Evolutionary conservation across 306 rosid species (phyloP).

Genomic region (Quercus dentata): DNA sequence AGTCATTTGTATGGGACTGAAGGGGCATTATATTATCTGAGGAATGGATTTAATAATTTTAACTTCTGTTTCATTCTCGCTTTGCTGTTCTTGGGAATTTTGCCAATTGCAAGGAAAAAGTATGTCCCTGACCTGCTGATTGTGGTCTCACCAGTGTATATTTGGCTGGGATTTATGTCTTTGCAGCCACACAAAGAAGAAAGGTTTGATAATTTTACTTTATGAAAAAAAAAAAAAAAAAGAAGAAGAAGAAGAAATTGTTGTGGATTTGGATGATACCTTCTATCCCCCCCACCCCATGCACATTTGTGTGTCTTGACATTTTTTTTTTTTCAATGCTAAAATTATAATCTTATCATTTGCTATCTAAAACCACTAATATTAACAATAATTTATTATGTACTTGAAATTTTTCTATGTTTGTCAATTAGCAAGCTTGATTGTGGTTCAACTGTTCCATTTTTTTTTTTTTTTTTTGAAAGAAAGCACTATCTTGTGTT

Average conservation of each 20-base stretch:
- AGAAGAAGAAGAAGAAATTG: neutral
- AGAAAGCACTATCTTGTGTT: neutral
- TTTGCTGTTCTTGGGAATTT: slow-evolving; percentile 65
- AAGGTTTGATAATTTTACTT: slow-evolving; percentile 46
- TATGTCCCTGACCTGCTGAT: slow-evolving; percentile 74
- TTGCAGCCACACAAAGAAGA: slow-evolving; percentile 98
- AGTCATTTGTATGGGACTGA: slow-evolving; percentile 95
- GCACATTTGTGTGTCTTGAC: neutral
- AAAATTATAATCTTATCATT: neutral
- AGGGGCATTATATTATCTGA: slow-evolving; percentile 74
- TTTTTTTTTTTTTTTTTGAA: neutral
- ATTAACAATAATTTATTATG: neutral
- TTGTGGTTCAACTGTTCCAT: neutral
- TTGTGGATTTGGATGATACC: neutral
- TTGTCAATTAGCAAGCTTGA: neutral
- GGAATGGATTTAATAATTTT: slow-evolving; percentile 95
- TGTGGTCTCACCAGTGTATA: slow-evolving; percentile 78
- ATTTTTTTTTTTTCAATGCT: neutral
- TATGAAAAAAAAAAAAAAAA: neutral
- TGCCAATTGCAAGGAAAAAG: slow-evolving; percentile 75
- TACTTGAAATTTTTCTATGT: neutral
- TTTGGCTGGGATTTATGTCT: slow-evolving; percentile 95
- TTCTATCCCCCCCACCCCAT: neutral
- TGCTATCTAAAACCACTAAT: too few species aligned
- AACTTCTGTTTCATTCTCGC: slow-evolving; percentile 85